phyloP scores from a whole-genome alignment of 129 eudicot species.

The Flaveria ramosissima region DNA sequence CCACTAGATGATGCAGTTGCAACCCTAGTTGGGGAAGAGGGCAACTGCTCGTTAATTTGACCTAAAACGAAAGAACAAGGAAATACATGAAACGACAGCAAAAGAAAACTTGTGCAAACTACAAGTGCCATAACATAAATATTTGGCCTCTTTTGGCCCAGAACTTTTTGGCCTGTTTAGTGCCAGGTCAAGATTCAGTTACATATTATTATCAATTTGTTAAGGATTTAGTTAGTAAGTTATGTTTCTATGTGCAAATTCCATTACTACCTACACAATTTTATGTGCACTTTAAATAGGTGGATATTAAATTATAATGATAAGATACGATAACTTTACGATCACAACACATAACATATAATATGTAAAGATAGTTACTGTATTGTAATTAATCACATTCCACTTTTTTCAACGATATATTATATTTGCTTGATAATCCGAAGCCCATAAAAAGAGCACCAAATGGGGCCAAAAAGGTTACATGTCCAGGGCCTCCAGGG shows the following conservation, averaged over 20 bases:
- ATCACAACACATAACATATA: neutral
- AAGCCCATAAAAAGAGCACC: neutral
- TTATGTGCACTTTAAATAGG: neutral
- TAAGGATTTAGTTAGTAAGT: neutral
- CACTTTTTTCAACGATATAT: neutral
- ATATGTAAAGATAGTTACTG: neutral
- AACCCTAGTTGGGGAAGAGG: constrained; percentile 22
- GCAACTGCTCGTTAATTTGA: constrained; percentile 60
- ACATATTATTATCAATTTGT: neutral
- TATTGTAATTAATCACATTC: neutral
- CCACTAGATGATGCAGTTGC: constrained; percentile 54
- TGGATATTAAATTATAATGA: neutral
- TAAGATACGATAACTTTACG: neutral
- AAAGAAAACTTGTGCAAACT: neutral
- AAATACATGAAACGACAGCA: neutral
- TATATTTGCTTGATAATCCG: neutral
- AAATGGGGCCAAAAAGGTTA: neutral
- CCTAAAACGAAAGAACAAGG: constrained; percentile 39
- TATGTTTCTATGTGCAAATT: neutral
- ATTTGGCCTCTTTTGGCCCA: neutral
- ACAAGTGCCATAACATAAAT: neutral
- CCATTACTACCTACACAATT: neutral
- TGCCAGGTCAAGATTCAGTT: neutral
- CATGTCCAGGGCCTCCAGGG: neutral
- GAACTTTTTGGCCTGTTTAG: neutral